These are phyloP conservation scores for Colletotrichum lini DNA, from an alignment of 2,329 filamentous ascomycete genomes.

Conservation along the genomic window DNA sequence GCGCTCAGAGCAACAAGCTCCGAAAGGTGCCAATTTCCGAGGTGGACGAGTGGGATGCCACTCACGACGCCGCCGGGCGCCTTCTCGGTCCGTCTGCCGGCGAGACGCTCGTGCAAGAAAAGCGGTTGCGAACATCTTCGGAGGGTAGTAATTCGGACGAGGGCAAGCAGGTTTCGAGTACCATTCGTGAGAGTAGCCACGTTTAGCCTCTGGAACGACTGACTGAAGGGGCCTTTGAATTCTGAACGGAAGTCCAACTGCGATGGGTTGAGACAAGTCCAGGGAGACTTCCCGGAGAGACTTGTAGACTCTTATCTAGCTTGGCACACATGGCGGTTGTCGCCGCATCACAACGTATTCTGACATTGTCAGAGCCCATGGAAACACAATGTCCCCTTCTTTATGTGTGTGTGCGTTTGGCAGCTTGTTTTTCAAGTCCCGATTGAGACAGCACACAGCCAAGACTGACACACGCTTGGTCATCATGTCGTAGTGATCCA, in stretches of 20 bases:
- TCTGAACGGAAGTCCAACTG: too few species aligned
- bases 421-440: background rate
- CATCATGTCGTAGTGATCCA: constrained; percentile 17
- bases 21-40: constrained; percentile 67
- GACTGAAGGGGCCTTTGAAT: too few species aligned
- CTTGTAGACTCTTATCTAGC: too few species aligned
- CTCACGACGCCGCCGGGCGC: constrained; percentile 65
- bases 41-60: constrained; percentile 69
- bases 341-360: too few species aligned
- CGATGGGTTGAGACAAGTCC: too few species aligned
- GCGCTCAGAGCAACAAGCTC: constrained; percentile 60
- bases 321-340: too few species aligned
- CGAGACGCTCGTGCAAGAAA: background rate
- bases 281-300: too few species aligned
- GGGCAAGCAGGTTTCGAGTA: background rate
- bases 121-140: constrained; percentile 4
- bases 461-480: constrained; percentile 7
- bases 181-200: background rate
- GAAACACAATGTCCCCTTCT: background rate
- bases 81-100: background rate
- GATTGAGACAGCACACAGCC: background rate
- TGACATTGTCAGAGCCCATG: background rate
- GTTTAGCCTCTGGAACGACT: background rate
- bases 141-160: constrained; percentile 10
- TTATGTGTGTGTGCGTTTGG: too few species aligned